Conservation (phyloP, 192 early-diverging fungal genomes). For the Entomortierella chlamydospora region DNA sequence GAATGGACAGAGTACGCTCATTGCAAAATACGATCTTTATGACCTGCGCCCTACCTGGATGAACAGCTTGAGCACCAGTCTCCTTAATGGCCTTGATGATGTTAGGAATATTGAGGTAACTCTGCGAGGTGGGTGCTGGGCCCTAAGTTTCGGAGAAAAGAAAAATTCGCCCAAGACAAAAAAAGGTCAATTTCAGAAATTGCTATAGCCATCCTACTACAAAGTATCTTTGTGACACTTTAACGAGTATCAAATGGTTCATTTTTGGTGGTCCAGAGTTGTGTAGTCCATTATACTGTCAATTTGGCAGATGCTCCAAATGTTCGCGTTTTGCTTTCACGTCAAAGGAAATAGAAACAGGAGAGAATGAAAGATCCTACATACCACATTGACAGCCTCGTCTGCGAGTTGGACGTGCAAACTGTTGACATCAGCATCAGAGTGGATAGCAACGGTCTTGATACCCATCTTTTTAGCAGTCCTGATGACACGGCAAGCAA, state of each 20-base stretch:
- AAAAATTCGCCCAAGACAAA: no score
- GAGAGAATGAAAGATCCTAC: background rate
- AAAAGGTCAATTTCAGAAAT: background rate
- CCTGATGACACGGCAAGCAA: slow-evolving; percentile 92
- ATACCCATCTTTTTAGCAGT: slow-evolving; percentile 95
- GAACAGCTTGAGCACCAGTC: slow-evolving; percentile 91
- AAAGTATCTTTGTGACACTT: slow-evolving; percentile 22
- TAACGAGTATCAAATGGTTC: slow-evolving; percentile 8
- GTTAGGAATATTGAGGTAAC: slow-evolving; percentile 84
- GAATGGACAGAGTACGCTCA: no score
- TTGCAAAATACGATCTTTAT: background rate
- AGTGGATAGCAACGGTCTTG: slow-evolving; percentile 94
- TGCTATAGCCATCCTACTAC: background rate
- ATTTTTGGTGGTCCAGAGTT: background rate
- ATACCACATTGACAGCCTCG: slow-evolving; percentile 81
- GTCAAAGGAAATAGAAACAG: slow-evolving; percentile 8
- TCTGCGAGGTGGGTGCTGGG: slow-evolving; percentile 80
- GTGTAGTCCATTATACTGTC: background rate
- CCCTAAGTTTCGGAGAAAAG: slow-evolving; percentile 56
- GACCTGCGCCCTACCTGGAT: slow-evolving; percentile 69
- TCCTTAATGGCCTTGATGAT: slow-evolving; percentile 81
- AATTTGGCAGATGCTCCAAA: background rate
- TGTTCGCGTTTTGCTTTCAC: background rate
- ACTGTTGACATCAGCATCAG: slow-evolving; percentile 88
- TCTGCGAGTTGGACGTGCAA: slow-evolving; percentile 91